phyloP scores from a whole-genome alignment of 768 basidiomycete genomes.

The Tephrocybe sp. region DNA sequence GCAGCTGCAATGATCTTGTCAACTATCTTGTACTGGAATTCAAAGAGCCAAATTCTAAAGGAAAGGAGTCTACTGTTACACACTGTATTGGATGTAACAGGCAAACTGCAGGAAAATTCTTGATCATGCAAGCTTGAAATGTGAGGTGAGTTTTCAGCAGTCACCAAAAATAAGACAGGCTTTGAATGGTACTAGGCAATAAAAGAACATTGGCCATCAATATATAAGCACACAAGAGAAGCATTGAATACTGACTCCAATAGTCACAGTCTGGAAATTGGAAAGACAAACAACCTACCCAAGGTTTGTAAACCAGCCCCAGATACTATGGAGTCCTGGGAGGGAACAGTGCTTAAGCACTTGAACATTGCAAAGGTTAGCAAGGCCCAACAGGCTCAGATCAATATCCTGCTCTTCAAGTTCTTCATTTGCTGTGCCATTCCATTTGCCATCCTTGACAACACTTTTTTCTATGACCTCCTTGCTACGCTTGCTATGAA shows the following conservation, averaged over 20 bases:
- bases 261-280: too few species aligned
- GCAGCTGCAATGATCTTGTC: neutral
- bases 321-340: neutral
- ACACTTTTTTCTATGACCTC: neutral
- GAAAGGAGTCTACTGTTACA: too few species aligned
- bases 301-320: neutral
- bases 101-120: neutral
- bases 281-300: too few species aligned
- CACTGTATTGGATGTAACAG: neutral
- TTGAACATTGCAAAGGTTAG: neutral
- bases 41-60: neutral
- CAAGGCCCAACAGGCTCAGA: neutral
- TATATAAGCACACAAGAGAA: too few species aligned
- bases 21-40: neutral
- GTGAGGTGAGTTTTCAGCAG: too few species aligned
- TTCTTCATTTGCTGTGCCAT: too few species aligned
- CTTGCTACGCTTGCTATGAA: neutral
- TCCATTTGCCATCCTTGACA: slow-evolving; percentile 1
- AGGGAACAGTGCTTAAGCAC: too few species aligned
- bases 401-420: neutral
- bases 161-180: too few species aligned
- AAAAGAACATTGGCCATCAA: too few species aligned
- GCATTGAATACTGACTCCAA: too few species aligned
- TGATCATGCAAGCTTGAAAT: too few species aligned
- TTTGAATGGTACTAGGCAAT: too few species aligned